Percentiles rank a stretch among this genome's conserved stretches.
Evolutionary conservation across 805 yeast genomes (phyloP).

Genomic region (Starmera caribaea): DNA sequence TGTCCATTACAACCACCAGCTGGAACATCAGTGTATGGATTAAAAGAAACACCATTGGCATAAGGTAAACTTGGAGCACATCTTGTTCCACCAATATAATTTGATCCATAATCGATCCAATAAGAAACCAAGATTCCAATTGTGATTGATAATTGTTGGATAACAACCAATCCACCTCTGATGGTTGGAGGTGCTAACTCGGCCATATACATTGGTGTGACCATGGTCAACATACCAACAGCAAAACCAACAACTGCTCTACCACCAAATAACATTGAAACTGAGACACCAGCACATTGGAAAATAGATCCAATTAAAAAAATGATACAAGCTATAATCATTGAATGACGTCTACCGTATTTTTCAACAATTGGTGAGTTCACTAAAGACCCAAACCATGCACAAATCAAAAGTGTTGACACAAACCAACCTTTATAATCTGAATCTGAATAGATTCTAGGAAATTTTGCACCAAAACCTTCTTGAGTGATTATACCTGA

Average conservation of each 20-base stretch:
- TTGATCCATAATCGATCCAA: conserved; percentile 41
- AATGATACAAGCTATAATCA: conserved; percentile 27
- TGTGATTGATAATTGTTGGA: conserved; percentile 37
- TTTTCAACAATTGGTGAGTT: conserved; percentile 31
- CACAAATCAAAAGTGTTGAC: conserved; percentile 15
- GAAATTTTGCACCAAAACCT: conserved; percentile 4
- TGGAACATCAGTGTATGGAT: conserved; percentile 5
- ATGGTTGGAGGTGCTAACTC: conserved; percentile 33
- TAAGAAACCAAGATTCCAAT: conserved; percentile 36
- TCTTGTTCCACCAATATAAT: conserved; percentile 10
- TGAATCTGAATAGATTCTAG: conserved; percentile 2
- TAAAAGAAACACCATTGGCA: conserved; percentile 8
- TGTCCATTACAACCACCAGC: conserved; percentile 5
- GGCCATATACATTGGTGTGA: conserved; percentile 36
- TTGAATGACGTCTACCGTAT: conserved; percentile 28
- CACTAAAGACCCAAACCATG: conserved; percentile 33
- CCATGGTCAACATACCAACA: conserved; percentile 38
- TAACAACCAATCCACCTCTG: conserved; percentile 33
- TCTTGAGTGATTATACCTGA: conserved; percentile 1
- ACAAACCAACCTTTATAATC: conserved; percentile 6
- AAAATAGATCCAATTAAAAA: conserved; percentile 33
- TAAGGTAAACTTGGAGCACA: conserved; percentile 15
- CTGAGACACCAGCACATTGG: conserved; percentile 22
- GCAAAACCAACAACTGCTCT: conserved; percentile 41
- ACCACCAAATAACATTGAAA: conserved; percentile 35